Percentiles rank a stretch among this genome's conserved stretches.
Conservation (phyloP, 371 early-diverging fungal genomes). For the Apophysomyces variabilis region DNA sequence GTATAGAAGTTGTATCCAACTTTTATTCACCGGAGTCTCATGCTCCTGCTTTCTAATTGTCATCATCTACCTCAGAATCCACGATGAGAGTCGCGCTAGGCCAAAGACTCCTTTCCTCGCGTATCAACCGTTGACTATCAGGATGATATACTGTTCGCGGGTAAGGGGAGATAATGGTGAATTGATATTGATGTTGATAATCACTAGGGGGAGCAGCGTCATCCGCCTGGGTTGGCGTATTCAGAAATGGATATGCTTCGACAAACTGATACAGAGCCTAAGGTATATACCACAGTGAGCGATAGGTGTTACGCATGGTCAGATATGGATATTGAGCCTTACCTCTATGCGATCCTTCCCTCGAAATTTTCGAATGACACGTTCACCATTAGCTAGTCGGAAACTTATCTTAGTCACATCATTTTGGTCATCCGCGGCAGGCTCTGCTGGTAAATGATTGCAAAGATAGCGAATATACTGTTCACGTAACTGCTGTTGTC, state of each 20-base stretch:
- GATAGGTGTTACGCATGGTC: not conserved
- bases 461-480: slow-evolving; percentile 55
- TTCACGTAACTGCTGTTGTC: slow-evolving; percentile 41
- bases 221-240: slow-evolving; percentile 47
- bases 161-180: slow-evolving; percentile 74
- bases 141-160: slow-evolving; percentile 67
- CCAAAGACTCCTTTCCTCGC: slow-evolving; percentile 67
- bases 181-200: slow-evolving; percentile 69
- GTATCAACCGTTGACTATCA: slow-evolving; percentile 36
- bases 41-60: slow-evolving; percentile 20
- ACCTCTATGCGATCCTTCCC: slow-evolving; percentile 72
- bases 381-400: slow-evolving; percentile 73
- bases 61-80: slow-evolving; percentile 60
- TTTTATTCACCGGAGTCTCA: not conserved
- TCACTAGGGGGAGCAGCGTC: slow-evolving; percentile 48
- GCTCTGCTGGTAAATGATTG: slow-evolving; percentile 61
- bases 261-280: slow-evolving; percentile 72
- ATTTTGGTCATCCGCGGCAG: slow-evolving; percentile 42
- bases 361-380: slow-evolving; percentile 75
- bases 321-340: not conserved
- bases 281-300: not conserved
- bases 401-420: slow-evolving; percentile 69
- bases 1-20: too few species aligned
- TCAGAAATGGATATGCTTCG: slow-evolving; percentile 75
- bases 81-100: slow-evolving; percentile 79